phyloP scores from a whole-genome alignment of 2,329 filamentous ascomycete genomes.

The Diaporthe sp. region DNA sequence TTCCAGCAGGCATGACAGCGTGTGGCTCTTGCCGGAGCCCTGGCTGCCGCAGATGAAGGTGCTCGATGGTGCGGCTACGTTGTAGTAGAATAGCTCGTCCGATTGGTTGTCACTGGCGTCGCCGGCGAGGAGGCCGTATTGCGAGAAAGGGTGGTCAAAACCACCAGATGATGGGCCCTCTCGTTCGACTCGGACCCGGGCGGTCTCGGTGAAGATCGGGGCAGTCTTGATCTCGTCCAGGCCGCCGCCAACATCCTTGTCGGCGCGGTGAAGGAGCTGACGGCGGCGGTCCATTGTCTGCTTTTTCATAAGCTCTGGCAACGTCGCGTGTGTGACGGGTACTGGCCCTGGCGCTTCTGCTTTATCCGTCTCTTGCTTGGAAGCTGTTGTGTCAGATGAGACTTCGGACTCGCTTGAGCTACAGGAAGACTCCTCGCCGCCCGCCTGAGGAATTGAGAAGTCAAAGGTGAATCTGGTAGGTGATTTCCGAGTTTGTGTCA shows the following conservation, averaged over 20 bases:
- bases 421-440: neutral
- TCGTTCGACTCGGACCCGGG: slow-evolving; percentile 36
- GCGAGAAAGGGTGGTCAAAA: slow-evolving; percentile 39
- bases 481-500: too few species aligned
- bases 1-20: slow-evolving; percentile 65
- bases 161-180: neutral
- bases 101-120: slow-evolving; percentile 29
- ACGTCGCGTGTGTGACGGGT: neutral
- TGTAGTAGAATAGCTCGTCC: slow-evolving; percentile 55
- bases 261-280: slow-evolving; percentile 36
- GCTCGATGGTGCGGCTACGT: slow-evolving; percentile 63
- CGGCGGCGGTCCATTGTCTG: slow-evolving; percentile 7
- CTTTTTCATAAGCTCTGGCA: neutral
- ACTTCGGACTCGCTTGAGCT: neutral
- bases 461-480: neutral
- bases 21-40: slow-evolving; percentile 73
- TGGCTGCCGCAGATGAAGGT: slow-evolving; percentile 74
- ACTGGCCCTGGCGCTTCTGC: too few species aligned
- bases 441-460: neutral
- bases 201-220: slow-evolving; percentile 45
- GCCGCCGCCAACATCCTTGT: slow-evolving; percentile 37
- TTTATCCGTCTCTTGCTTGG: neutral
- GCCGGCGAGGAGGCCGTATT: slow-evolving; percentile 45
- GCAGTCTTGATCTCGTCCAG: slow-evolving; percentile 43
- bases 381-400: neutral